A percentile compares a stretch with the other conserved stretches of the same genome.
Conservation (phyloP, 1,139 yeast genomes). For the Torulaspora pretoriensis region DNA sequence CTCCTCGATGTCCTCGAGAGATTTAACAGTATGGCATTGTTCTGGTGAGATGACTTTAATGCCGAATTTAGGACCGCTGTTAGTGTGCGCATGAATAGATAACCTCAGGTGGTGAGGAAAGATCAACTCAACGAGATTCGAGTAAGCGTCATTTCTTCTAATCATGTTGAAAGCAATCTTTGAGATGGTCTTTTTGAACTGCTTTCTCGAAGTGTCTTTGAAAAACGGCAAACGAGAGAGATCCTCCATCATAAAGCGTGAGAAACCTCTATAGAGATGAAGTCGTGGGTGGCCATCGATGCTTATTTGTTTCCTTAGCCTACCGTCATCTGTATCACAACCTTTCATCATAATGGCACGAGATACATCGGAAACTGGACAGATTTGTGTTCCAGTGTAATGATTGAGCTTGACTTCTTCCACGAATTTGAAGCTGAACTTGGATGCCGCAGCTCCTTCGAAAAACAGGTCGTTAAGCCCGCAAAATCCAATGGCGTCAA, state of each 20-base stretch:
- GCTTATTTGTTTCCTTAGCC: slow-evolving; percentile 37
- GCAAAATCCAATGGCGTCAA: slow-evolving; percentile 39
- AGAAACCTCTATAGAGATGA: slow-evolving; percentile 52
- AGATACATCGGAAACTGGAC: slow-evolving; percentile 37
- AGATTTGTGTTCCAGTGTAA: slow-evolving; percentile 39
- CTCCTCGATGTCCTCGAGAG: slow-evolving; percentile 39
- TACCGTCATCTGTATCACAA: slow-evolving; percentile 42
- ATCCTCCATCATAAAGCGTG: slow-evolving; percentile 58
- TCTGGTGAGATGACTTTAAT: slow-evolving; percentile 46
- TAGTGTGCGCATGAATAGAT: slow-evolving; percentile 58
- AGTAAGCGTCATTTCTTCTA: slow-evolving; percentile 60
- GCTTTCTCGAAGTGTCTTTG: slow-evolving; percentile 42
- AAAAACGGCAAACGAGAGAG: slow-evolving; percentile 43
- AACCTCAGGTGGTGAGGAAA: slow-evolving; percentile 58
- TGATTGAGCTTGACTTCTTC: slow-evolving; percentile 32
- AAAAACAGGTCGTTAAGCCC: slow-evolving; percentile 41
- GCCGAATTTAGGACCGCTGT: slow-evolving; percentile 57
- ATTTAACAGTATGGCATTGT: slow-evolving; percentile 42
- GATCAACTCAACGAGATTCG: slow-evolving; percentile 55
- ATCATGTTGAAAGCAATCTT: slow-evolving; percentile 62
- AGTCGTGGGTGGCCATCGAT: slow-evolving; percentile 48
- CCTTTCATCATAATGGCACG: slow-evolving; percentile 41
- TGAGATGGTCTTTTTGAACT: slow-evolving; percentile 48
- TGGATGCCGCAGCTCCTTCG: slow-evolving; percentile 26
- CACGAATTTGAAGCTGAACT: slow-evolving; percentile 33